A percentile compares a stretch with the other conserved stretches of the same genome.
These are phyloP conservation scores for Naganishia friedmannii DNA, from an alignment of 768 basidiomycete genomes.

Conservation along the genomic window DNA sequence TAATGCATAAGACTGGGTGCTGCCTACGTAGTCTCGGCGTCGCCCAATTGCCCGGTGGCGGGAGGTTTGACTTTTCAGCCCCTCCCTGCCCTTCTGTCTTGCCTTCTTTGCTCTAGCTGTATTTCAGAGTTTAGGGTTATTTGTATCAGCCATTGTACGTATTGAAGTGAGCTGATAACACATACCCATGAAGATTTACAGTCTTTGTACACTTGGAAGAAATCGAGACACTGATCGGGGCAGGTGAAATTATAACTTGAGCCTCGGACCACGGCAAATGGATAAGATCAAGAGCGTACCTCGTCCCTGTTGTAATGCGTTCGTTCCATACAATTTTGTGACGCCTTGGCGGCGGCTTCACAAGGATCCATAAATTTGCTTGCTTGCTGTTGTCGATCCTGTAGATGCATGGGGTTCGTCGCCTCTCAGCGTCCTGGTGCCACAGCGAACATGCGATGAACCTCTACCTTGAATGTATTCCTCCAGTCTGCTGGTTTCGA, in stretches of 20 bases:
- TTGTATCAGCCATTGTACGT: background rate
- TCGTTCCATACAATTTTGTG: slow-evolving; percentile 48
- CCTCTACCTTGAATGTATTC: slow-evolving; percentile 43
- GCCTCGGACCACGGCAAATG: background rate
- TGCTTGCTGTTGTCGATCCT: slow-evolving; percentile 31
- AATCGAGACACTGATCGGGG: slow-evolving; percentile 33
- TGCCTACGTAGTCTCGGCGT: background rate
- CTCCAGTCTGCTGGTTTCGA: slow-evolving; percentile 48
- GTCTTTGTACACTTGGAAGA: slow-evolving; percentile 44
- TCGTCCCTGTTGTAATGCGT: slow-evolving; percentile 50
- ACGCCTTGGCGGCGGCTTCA: slow-evolving; percentile 47
- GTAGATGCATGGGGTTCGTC: background rate
- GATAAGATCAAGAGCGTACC: slow-evolving; percentile 33
- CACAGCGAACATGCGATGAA: background rate
- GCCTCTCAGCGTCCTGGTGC: slow-evolving; percentile 18
- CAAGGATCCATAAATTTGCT: slow-evolving; percentile 50
- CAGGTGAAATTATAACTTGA: background rate
- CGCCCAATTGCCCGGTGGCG: background rate
- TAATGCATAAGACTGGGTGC: background rate
- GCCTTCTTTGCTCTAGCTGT: slow-evolving; percentile 44
- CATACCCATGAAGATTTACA: slow-evolving; percentile 51
- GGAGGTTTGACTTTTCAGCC: background rate
- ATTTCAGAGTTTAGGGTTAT: background rate
- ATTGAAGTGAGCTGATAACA: background rate
- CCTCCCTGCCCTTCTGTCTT: slow-evolving; percentile 37